phyloP scores from a whole-genome alignment of 2,329 filamentous ascomycete species.

The Xylaria sp. region DNA sequence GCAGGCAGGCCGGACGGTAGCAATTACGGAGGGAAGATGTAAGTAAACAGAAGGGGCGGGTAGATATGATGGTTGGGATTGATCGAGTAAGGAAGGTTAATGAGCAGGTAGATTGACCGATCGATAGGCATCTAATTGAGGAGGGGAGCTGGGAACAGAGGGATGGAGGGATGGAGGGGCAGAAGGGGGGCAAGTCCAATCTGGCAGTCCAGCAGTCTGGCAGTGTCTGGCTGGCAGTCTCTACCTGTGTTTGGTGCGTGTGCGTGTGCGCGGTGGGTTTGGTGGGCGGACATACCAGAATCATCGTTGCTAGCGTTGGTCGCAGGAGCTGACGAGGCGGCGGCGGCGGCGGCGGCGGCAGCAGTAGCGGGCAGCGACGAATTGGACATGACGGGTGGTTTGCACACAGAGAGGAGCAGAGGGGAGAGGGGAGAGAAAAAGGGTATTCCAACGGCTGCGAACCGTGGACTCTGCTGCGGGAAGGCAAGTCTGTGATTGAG shows the following conservation, averaged over 20 bases:
- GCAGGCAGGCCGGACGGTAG: conserved; percentile 25
- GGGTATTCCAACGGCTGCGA: conserved; percentile 39
- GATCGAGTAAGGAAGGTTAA: neutral
- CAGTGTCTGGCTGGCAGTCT: neutral
- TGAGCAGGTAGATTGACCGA: neutral
- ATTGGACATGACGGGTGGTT: conserved; percentile 48
- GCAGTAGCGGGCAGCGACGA: conserved; percentile 47
- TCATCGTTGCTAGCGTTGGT: conserved; percentile 49
- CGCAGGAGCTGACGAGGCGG: conserved; percentile 39
- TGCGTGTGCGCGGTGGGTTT: conserved; percentile 7
- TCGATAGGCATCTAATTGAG: conserved; percentile 28
- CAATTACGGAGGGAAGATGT: conserved; percentile 13
- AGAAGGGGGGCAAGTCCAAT: conserved; percentile 14
- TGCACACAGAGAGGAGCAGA: conserved; percentile 21
- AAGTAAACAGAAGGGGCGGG: conserved; percentile 13
- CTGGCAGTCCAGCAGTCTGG: neutral
- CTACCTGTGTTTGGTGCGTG: conserved; percentile 7
- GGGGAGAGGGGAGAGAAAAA: conserved; percentile 7
- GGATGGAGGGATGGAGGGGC: conserved; percentile 37
- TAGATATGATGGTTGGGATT: neutral
- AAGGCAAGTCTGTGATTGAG: conserved; percentile 28
- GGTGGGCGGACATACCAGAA: conserved; percentile 45
- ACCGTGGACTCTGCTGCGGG: conserved; percentile 44
- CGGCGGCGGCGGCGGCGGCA: conserved; percentile 31
- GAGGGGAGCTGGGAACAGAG: conserved; percentile 35